Base-by-base conservation (phyloP, 257 asterid species). In the Fraxinus excelsior region DNA sequence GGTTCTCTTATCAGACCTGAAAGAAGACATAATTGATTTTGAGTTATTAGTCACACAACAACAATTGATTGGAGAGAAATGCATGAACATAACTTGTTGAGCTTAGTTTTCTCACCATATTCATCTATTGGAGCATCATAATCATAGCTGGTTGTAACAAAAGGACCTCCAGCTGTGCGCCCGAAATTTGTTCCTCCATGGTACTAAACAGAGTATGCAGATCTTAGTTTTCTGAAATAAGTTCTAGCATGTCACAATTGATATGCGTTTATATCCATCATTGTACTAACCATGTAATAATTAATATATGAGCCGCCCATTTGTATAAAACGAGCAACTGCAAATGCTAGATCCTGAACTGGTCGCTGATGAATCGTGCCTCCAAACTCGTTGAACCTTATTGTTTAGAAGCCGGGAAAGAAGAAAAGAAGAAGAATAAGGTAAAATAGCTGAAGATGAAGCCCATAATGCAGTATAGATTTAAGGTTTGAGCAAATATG, bases 111-210 rank as follows among this genome's bases (percentile, higher is more conserved):
- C 81, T 78, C 70, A 91, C 96, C 96, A 71, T 85, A 89, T 81
- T 91, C 96, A 67, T 91, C 96, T 38, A 89, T 82, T 0, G 94
- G 96, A 79, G 96, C 96, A 85, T 91, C 96, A 79, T 89, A 89
- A 72, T 91, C 96, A 34, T 91, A 89, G 83, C 89, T 86, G 13
- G 96, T 91, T 49, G 94, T 88, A 40, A 89, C 76, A 65, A 91
- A 89, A 51, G 91, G 94, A 25, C 96, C 96, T 21, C 94, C 96
- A 37, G 91, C 91, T n/a, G 89, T 85, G 74, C 96, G 92, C 10
- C 91, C 94, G 53, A 89, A 89, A 85, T 91, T 91, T 44, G 96
- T 91, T 78, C 96, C 96, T 7, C 96, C 96, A 4, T 91, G 96
- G 64, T 78, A 91, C 96, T 91, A 87, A 58, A 62, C 56, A 26